A percentile compares a stretch with the other conserved stretches of the same genome.
Conservation (phyloP, 2,329 filamentous ascomycete species). For the Calonectria hongkongensis region DNA sequence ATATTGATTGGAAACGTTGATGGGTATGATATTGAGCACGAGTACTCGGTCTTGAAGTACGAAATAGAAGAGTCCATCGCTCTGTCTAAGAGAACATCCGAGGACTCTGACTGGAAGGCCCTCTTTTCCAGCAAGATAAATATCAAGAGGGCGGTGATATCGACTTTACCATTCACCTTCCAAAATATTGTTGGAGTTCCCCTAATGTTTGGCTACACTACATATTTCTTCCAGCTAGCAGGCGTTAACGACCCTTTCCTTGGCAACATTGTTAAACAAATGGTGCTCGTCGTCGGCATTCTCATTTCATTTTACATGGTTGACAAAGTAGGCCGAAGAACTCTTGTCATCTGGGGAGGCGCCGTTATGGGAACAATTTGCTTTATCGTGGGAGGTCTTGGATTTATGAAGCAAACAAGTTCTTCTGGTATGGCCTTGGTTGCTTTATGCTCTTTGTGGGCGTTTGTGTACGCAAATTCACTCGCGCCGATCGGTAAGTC, state of each 20-base stretch:
- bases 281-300: constrained; percentile 43
- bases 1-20: constrained; percentile 35
- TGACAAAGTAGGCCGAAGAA: constrained; percentile 45
- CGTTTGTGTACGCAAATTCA: constrained; percentile 38
- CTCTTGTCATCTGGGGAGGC: constrained; percentile 30
- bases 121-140: constrained; percentile 43
- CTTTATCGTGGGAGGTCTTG: constrained; percentile 31
- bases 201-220: constrained; percentile 50
- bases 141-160: constrained; percentile 47
- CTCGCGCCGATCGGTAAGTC: constrained; percentile 38
- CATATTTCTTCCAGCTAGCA: constrained; percentile 51
- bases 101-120: constrained; percentile 35
- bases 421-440: constrained; percentile 37
- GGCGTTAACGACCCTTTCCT: constrained; percentile 49
- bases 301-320: constrained; percentile 44
- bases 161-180: constrained; percentile 47
- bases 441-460: constrained; percentile 37
- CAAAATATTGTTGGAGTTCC: constrained; percentile 51
- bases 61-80: constrained; percentile 41
- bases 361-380: constrained; percentile 18
- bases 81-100: constrained; percentile 23
- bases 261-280: constrained; percentile 46
- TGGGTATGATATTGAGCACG: constrained; percentile 45
- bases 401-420: constrained; percentile 34
- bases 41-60: constrained; percentile 47